Evolutionary conservation across 768 basidiomycete species (phyloP).

Genomic region (Lactifluus subvellereus): DNA sequence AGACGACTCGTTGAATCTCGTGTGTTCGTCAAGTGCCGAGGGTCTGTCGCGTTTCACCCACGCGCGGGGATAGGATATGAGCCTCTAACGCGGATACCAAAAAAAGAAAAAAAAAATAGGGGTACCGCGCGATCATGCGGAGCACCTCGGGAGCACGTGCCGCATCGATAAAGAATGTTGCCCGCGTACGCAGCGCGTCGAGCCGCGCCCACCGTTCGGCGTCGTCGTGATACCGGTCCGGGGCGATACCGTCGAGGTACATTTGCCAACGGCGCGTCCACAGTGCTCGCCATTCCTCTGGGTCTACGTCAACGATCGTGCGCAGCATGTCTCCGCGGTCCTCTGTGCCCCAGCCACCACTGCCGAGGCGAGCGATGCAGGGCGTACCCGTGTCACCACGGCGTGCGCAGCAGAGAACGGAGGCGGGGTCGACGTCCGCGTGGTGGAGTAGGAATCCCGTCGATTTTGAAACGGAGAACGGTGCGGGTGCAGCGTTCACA

Average conservation of each 20-base stretch:
- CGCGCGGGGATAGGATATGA: background rate
- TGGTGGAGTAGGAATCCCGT: slow-evolving; percentile 23
- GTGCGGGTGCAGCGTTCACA: slow-evolving; percentile 18
- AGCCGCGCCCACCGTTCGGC: slow-evolving; percentile 20
- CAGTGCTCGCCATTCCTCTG: slow-evolving; percentile 18
- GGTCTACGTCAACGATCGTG: slow-evolving; percentile 21
- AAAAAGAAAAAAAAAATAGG: background rate
- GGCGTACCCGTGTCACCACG: slow-evolving; percentile 5
- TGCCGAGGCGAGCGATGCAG: slow-evolving; percentile 16
- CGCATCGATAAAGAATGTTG: slow-evolving; percentile 20
- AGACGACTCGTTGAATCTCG: slow-evolving; percentile 10
- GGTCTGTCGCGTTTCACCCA: slow-evolving; percentile 3
- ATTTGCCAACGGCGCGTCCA: slow-evolving; percentile 24
- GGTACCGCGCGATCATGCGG: slow-evolving; percentile 16
- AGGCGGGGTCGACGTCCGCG: slow-evolving; percentile 11
- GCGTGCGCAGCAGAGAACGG: slow-evolving; percentile 14
- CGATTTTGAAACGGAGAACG: slow-evolving; percentile 1
- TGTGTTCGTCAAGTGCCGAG: slow-evolving; percentile 16
- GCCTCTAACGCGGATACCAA: background rate
- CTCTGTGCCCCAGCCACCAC: slow-evolving; percentile 18
- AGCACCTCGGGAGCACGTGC: slow-evolving; percentile 18
- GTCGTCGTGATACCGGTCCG: slow-evolving; percentile 16
- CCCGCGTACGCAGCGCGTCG: slow-evolving; percentile 6
- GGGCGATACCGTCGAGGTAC: slow-evolving; percentile 20
- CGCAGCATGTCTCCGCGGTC: slow-evolving; percentile 18